These are phyloP conservation scores for Floccularia luteovirens DNA, from an alignment of 768 basidiomycete genomes.

Conservation along the genomic window DNA sequence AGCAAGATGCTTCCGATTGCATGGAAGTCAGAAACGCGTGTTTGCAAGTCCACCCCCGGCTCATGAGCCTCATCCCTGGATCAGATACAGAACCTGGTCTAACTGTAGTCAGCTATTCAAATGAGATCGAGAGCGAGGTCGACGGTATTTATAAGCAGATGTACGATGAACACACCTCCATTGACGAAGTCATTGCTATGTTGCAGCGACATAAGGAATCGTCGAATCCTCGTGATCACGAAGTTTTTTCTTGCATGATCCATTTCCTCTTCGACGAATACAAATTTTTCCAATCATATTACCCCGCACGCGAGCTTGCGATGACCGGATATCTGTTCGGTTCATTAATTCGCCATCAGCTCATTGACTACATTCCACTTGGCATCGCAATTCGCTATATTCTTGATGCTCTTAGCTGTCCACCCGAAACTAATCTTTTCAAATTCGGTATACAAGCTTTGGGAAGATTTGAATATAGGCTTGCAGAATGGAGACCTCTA, in stretches of 20 bases:
- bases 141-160: conserved; percentile 96
- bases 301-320: conserved; percentile 86
- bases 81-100: conserved; percentile 89
- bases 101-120: conserved; percentile 77
- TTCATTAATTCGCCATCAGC: conserved; percentile 87
- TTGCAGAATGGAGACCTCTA: conserved; percentile 88
- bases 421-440: conserved; percentile 90
- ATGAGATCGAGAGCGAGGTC: conserved; percentile 89
- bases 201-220: conserved; percentile 84
- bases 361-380: conserved; percentile 91
- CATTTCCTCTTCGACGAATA: conserved; percentile 99
- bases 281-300: conserved; percentile 97
- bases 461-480: conserved; percentile 75
- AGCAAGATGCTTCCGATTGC: conserved; percentile 78
- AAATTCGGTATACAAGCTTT: conserved; percentile 93
- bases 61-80: conserved; percentile 88
- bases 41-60: conserved; percentile 89
- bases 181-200: conserved; percentile 89
- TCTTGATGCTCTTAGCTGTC: conserved; percentile 85
- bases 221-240: conserved; percentile 77
- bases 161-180: conserved; percentile 92
- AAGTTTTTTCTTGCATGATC: conserved; percentile 99
- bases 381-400: conserved; percentile 97
- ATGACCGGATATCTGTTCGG: conserved; percentile 98
- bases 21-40: conserved; percentile 90